Percentiles rank a stretch among this genome's conserved stretches.
Evolutionary conservation across 2,329 filamentous ascomycete species (phyloP).

Genomic region (Mycosphaerella arachidis): DNA sequence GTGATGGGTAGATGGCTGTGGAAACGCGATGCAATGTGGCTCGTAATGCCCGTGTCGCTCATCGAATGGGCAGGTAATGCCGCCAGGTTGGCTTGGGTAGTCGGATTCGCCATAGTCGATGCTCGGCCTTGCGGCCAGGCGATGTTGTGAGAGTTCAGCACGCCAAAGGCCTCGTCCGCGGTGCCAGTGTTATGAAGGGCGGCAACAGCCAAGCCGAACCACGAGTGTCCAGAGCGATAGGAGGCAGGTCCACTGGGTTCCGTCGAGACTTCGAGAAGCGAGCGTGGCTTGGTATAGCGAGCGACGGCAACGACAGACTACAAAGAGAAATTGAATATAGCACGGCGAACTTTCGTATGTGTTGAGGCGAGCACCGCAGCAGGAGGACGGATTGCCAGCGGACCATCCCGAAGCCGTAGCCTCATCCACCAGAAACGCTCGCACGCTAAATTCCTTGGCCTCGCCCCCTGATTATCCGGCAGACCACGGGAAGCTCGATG

Average conservation of each 20-base stretch:
- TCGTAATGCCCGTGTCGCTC: slow-evolving; percentile 64
- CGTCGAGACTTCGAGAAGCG: slow-evolving; percentile 1
- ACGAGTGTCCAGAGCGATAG: background rate
- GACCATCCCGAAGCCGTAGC: background rate
- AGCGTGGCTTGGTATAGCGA: slow-evolving; percentile 6
- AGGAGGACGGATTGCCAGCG: background rate
- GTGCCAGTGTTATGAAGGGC: slow-evolving; percentile 1
- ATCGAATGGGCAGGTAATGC: slow-evolving; percentile 79
- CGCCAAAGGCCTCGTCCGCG: slow-evolving; percentile 14
- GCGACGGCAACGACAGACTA: background rate
- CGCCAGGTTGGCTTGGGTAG: slow-evolving; percentile 80
- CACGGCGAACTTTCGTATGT: background rate
- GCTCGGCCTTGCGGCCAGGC: slow-evolving; percentile 25
- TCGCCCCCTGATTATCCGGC: background rate
- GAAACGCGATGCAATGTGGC: slow-evolving; percentile 81
- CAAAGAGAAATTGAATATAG: background rate
- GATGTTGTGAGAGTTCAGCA: slow-evolving; percentile 11
- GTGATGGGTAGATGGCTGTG: slow-evolving; percentile 87
- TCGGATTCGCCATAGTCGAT: slow-evolving; percentile 43
- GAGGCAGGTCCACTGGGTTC: background rate
- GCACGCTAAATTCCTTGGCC: background rate
- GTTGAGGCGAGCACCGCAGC: background rate
- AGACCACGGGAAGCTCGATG: background rate
- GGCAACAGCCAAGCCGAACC: background rate
- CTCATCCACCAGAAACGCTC: background rate